These are phyloP conservation scores for Crassisporium funariophilum DNA, from an alignment of 768 basidiomycete species.

Conservation along the genomic window DNA sequence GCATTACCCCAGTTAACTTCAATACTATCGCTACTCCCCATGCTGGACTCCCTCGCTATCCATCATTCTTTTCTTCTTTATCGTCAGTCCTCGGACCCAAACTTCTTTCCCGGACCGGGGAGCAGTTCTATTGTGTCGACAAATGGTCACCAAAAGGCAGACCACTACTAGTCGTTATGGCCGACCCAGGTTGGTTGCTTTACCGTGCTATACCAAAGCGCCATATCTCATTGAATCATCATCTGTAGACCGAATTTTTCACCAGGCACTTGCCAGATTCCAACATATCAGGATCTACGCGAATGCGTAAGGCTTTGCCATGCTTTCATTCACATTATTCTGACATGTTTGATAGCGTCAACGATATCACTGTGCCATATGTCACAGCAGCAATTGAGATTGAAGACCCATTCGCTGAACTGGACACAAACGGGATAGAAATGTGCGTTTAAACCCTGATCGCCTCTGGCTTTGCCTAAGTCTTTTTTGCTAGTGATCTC, in stretches of 20 bases:
- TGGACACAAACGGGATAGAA: slow-evolving; percentile 57
- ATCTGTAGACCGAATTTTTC: slow-evolving; percentile 67
- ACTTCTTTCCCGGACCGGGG: slow-evolving; percentile 77
- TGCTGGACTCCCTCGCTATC: slow-evolving; percentile 70
- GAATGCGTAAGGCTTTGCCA: slow-evolving; percentile 59
- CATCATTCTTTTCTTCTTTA: slow-evolving; percentile 58
- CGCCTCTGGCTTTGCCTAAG: not conserved
- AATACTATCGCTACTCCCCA: slow-evolving; percentile 84
- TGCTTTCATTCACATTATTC: not conserved
- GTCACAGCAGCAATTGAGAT: slow-evolving; percentile 74
- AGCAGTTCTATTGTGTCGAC: slow-evolving; percentile 76
- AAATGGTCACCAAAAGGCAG: slow-evolving; percentile 69
- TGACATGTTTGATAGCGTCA: slow-evolving; percentile 43
- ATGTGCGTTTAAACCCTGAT: slow-evolving; percentile 45
- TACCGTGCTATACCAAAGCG: not conserved
- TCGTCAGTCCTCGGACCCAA: slow-evolving; percentile 61
- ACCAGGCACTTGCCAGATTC: slow-evolving; percentile 69
- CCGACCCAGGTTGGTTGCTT: slow-evolving; percentile 64
- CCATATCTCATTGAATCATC: slow-evolving; percentile 1
- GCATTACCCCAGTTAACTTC: slow-evolving; percentile 76
- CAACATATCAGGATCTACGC: slow-evolving; percentile 76
- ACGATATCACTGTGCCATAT: slow-evolving; percentile 83
- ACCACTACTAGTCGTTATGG: slow-evolving; percentile 74
- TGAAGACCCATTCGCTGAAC: slow-evolving; percentile 64
- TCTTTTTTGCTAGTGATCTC: slow-evolving; percentile 44